Conservation (phyloP, 257 asterid genomes). For the Nyctanthes arbortristis region DNA sequence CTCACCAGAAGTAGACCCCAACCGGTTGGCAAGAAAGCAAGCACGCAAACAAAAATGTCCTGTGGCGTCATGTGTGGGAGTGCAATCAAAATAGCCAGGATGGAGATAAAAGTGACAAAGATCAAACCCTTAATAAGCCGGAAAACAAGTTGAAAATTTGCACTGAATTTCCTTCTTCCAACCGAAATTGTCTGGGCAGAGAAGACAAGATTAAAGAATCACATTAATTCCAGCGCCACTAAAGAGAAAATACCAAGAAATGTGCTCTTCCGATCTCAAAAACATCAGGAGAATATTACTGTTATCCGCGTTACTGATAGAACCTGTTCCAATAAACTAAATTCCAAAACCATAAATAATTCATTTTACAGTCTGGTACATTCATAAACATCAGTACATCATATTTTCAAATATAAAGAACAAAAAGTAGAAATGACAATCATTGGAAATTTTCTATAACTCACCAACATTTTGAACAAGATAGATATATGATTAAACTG, state of each 20-base stretch:
- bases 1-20: constrained; percentile 98
- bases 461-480: background rate
- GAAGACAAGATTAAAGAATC: background rate
- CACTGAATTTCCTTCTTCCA: constrained; percentile 91
- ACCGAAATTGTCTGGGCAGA: constrained; percentile 74
- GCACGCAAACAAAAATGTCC: constrained; percentile 84
- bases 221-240: background rate
- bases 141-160: constrained; percentile 86
- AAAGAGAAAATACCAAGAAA: constrained; percentile 12
- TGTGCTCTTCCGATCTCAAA: background rate
- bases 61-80: constrained; percentile 71
- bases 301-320: background rate
- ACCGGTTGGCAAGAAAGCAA: constrained; percentile 97
- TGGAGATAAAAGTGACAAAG: constrained; percentile 74
- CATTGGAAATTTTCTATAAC: background rate
- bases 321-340: background rate
- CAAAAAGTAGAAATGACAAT: no score
- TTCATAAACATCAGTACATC: no score
- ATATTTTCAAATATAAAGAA: no score
- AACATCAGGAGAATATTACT: background rate
- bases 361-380: no score
- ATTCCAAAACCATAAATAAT: no score
- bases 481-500: background rate
- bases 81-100: constrained; percentile 71
- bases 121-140: constrained; percentile 94